Evolutionary conservation across 2,329 filamentous ascomycete genomes (phyloP), one percentile per base, ranked within the genome.

Genomic region (Fusarium sp.): DNA sequence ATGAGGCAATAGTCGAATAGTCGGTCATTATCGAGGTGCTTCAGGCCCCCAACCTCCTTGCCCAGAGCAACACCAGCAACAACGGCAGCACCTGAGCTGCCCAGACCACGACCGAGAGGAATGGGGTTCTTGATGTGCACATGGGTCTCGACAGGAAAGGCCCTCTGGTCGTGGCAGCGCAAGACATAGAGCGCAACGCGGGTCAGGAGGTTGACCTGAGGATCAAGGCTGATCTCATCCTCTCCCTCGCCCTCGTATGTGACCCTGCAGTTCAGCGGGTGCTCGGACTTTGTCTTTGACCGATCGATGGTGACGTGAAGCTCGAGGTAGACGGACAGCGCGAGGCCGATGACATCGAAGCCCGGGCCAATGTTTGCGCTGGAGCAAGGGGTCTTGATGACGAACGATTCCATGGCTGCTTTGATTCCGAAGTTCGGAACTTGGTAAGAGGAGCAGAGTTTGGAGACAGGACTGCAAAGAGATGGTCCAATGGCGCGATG

Each of bases 291-390:
- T 46, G 66, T 51, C 72, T 80, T 79, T 69, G 80, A 77, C 56
- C 86, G 81, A 76, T 90, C 85, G 71, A 96, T 83, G 62, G 88
- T 92, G 75, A 98, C 90, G 63, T 88, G 84, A 53, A 98, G 82
- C 80, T 97, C 93, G 65, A 99, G 90, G 80, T 94, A 96, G 76
- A 97, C 88, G 66, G 93, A 96, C 67, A 99, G 84, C 9, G 94
- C 94, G 61, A 99, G 88, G 68, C 95, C 92, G 75, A 98, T 97
- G 70, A 97, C 94, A 81, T 99, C 94, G 82, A 98, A 99, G 56
- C 94, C 94, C 44, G 94, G 94, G 68, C 92, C 94, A 73, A 98
- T 97, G 82, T 98, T 98, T 79, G 94, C 94, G 61, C 93, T 97
- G 58, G 94, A 98, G 80, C 92, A 96, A 65, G 94, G 94, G 61